These are phyloP conservation scores for Collybiopsis luxurians DNA, from an alignment of 768 basidiomycete genomes.

Conservation along the genomic window DNA sequence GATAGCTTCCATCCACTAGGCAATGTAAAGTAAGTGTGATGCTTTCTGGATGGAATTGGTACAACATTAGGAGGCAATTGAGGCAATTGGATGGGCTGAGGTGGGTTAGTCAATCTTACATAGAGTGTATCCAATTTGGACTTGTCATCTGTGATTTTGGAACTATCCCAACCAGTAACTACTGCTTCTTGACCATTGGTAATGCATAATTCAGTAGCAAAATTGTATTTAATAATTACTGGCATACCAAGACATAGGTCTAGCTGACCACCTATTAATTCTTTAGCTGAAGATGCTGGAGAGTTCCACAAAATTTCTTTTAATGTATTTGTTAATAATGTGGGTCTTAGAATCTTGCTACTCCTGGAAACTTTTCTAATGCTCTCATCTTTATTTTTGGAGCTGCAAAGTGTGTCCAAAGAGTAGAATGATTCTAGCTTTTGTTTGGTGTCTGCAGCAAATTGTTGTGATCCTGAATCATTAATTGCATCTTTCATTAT, in stretches of 20 bases:
- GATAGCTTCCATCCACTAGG: not conserved
- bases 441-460: conserved; percentile 20
- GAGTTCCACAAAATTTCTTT: conserved; percentile 12
- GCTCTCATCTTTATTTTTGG: not conserved
- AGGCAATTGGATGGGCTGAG: not conserved
- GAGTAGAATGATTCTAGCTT: conserved; percentile 11
- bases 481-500: conserved; percentile 22
- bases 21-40: not conserved
- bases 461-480: conserved; percentile 15
- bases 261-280: conserved; percentile 12
- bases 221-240: conserved; percentile 13
- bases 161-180: conserved; percentile 9
- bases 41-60: conserved; percentile 11
- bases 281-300: conserved; percentile 10
- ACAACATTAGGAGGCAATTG: conserved; percentile 14
- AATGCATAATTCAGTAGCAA: conserved; percentile 10
- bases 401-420: not conserved
- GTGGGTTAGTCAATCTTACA: conserved; percentile 10
- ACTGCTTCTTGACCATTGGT: conserved; percentile 6
- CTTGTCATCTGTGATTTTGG: not conserved
- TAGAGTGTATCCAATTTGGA: conserved; percentile 9
- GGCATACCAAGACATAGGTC: conserved; percentile 12
- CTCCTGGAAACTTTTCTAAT: not conserved
- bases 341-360: not conserved
- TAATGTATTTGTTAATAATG: not conserved